phyloP scores from a whole-genome alignment of 2,329 filamentous ascomycete species.

The Stachybotrys chlorohalonatus region DNA sequence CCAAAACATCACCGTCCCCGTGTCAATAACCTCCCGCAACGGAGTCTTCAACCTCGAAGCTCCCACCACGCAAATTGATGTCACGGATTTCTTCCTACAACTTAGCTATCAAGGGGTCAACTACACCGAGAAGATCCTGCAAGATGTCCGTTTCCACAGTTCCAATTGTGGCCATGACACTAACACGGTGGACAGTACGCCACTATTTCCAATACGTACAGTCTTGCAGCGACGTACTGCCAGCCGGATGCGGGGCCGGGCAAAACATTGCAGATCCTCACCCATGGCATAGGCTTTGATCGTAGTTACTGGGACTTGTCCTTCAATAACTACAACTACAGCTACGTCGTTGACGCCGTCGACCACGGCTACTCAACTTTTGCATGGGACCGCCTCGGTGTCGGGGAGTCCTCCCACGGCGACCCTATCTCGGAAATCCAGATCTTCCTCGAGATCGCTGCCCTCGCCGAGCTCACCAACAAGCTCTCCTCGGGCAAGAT shows the following conservation, averaged over 20 bases:
- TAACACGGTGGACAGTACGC: slow-evolving; percentile 26
- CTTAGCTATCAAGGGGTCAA: slow-evolving; percentile 40
- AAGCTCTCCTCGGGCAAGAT: slow-evolving; percentile 37
- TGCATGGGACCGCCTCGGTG: slow-evolving; percentile 52
- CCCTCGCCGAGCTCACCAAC: slow-evolving; percentile 43
- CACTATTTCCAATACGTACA: slow-evolving; percentile 42
- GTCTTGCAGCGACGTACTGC: slow-evolving; percentile 54
- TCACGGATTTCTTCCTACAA: slow-evolving; percentile 44
- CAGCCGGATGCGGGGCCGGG: slow-evolving; percentile 37
- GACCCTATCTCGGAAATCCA: slow-evolving; percentile 54
- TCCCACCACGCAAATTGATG: slow-evolving; percentile 44
- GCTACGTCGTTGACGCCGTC: slow-evolving; percentile 48
- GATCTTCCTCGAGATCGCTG: slow-evolving; percentile 46
- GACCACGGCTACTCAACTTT: slow-evolving; percentile 50
- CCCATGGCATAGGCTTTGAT: slow-evolving; percentile 31
- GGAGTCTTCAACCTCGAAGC: slow-evolving; percentile 40
- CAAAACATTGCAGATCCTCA: slow-evolving; percentile 27
- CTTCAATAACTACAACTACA: slow-evolving; percentile 51
- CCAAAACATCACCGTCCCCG: slow-evolving; percentile 44
- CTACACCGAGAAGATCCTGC: slow-evolving; percentile 32
- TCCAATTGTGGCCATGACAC: not conserved
- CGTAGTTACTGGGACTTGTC: slow-evolving; percentile 53
- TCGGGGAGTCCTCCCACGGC: slow-evolving; percentile 48
- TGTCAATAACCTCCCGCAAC: slow-evolving; percentile 45
- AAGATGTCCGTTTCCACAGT: slow-evolving; percentile 21